Percentiles rank a stretch among this genome's conserved stretches.
Evolutionary conservation across 495 filamentous ascomycete genomes (phyloP).

Genomic region (Staphylotrichum tortipilum): DNA sequence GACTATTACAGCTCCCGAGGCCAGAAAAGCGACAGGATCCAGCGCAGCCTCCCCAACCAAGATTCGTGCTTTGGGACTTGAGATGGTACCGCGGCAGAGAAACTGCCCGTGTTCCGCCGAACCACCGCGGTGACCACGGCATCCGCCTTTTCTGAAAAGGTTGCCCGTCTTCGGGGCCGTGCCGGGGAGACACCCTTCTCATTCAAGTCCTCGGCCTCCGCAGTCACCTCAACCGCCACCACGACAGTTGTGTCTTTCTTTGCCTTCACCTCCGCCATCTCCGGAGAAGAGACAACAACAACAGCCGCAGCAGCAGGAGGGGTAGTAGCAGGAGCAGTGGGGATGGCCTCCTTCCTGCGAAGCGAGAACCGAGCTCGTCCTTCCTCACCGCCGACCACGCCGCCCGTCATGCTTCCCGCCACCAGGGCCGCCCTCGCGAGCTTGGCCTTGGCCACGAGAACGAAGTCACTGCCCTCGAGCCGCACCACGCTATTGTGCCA

Average conservation of each 20-base stretch:
- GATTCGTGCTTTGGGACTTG: neutral
- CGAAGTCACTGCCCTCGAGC: conserved; percentile 5
- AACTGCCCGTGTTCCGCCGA: neutral
- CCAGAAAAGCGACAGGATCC: conserved; percentile 5
- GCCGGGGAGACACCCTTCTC: neutral
- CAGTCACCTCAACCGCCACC: neutral
- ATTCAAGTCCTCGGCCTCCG: too few species aligned
- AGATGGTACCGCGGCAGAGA: neutral
- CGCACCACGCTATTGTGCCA: conserved; percentile 15
- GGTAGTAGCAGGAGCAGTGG: neutral
- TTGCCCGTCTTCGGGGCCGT: neutral
- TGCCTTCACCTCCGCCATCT: neutral
- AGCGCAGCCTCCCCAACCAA: neutral
- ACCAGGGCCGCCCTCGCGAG: conserved; percentile 7
- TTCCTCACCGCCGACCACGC: neutral
- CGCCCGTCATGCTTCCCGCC: conserved; percentile 3
- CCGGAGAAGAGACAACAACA: neutral
- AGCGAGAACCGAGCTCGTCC: conserved; percentile 7
- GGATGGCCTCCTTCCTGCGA: neutral
- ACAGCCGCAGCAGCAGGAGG: neutral
- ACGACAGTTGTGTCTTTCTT: neutral
- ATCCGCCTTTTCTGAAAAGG: conserved; percentile 2
- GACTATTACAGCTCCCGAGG: neutral
- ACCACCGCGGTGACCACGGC: neutral
- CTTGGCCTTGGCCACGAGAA: conserved; percentile 15